phyloP scores from a whole-genome alignment of 495 filamentous ascomycete species.

The Aspergillus conjunctus region DNA sequence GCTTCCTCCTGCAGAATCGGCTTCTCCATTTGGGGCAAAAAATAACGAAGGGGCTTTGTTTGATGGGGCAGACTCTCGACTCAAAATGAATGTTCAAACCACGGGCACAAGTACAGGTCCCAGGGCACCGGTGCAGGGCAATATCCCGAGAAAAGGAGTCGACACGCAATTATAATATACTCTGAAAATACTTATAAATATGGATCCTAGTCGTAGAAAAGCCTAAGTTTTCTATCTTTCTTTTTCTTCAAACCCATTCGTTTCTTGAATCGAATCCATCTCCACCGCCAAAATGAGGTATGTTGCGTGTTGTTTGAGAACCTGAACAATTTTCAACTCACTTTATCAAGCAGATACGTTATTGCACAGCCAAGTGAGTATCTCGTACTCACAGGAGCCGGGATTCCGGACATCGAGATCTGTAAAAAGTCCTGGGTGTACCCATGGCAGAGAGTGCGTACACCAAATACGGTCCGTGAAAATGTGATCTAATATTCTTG shows the following conservation, averaged over 20 bases:
- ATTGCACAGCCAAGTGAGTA: constrained; percentile 55
- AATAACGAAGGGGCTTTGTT: not conserved
- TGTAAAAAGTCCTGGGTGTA: constrained; percentile 70
- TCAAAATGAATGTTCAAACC: not conserved
- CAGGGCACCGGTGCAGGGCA: not conserved
- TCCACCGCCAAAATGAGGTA: constrained; percentile 17
- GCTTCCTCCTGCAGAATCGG: too few relatives aligned
- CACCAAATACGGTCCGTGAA: constrained; percentile 6
- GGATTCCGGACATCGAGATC: constrained; percentile 69
- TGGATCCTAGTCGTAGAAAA: not conserved
- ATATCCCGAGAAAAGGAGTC: not conserved
- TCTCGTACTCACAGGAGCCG: constrained; percentile 80
- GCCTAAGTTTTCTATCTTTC: not conserved
- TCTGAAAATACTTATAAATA: not conserved
- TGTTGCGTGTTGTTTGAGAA: not conserved
- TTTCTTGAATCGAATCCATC: not conserved
- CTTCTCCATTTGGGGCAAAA: not conserved
- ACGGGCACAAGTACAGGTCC: not conserved
- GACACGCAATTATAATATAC: not conserved
- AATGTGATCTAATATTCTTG: constrained; percentile 14
- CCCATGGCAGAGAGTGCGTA: constrained; percentile 63
- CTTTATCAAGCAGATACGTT: constrained; percentile 27
- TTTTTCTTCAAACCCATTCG: not conserved
- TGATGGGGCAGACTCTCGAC: not conserved
- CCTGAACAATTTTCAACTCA: not conserved